Conservation (phyloP, 2,329 filamentous ascomycete genomes). For the Davidsoniella virescens region DNA sequence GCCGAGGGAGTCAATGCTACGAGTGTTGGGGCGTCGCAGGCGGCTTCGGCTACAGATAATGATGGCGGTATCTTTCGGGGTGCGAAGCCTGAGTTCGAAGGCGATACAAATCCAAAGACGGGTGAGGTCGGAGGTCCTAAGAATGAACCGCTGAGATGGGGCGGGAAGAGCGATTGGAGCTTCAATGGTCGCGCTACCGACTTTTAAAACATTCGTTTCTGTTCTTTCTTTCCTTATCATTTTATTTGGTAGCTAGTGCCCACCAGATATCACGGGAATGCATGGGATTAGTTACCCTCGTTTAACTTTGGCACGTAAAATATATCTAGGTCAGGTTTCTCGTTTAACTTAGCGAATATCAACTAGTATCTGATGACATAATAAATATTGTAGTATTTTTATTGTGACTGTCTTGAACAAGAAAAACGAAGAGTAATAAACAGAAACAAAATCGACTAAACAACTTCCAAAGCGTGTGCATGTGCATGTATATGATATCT, state of each 20-base stretch:
- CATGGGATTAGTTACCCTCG: no score
- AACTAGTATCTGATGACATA: no score
- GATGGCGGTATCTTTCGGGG: conserved; percentile 58
- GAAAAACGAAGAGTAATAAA: no score
- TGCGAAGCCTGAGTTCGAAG: conserved; percentile 79
- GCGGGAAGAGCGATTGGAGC: conserved; percentile 62
- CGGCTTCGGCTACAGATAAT: conserved; percentile 32
- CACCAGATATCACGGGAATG: not conserved
- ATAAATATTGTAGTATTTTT: no score
- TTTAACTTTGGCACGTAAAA: no score
- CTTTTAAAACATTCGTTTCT: conserved; percentile 37
- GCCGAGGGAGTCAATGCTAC: conserved; percentile 15
- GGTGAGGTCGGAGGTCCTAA: conserved; percentile 94
- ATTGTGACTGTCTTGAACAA: no score
- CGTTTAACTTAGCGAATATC: no score
- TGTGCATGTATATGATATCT: no score
- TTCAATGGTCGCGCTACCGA: conserved; percentile 93
- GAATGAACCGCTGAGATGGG: conserved; percentile 90
- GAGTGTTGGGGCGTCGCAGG: conserved; percentile 14
- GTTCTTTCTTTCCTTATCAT: conserved; percentile 17
- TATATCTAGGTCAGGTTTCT: no score
- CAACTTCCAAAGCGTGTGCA: no score
- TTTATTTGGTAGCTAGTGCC: no score
- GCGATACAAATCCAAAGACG: conserved; percentile 81
- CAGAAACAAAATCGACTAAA: no score